phyloP scores from a whole-genome alignment of 768 basidiomycete genomes.

The Collybia nuda region DNA sequence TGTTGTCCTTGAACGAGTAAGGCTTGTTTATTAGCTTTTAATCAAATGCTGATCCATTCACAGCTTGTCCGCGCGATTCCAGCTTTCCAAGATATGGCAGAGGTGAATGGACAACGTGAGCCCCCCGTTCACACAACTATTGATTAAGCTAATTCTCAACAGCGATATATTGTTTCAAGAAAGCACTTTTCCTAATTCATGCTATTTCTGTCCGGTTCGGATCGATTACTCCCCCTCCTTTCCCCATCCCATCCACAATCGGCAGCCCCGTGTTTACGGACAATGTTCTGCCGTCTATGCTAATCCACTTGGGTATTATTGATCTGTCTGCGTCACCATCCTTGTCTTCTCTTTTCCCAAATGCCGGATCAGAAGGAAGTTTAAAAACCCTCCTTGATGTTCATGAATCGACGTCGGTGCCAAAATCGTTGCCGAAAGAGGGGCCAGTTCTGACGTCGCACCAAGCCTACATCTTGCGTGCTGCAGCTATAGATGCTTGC shows the following conservation, averaged over 20 bases:
- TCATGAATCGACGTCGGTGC: constrained; percentile 8
- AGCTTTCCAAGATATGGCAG: constrained; percentile 76
- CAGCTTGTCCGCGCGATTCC: constrained; percentile 79
- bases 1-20: constrained; percentile 61
- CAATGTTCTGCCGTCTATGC: constrained; percentile 82
- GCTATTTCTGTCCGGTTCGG: constrained; percentile 69
- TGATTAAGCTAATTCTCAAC: background rate
- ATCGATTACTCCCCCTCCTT: constrained; percentile 46
- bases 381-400: constrained; percentile 38
- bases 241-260: constrained; percentile 61
- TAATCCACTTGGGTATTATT: constrained; percentile 74
- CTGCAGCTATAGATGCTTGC: constrained; percentile 79
- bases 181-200: constrained; percentile 80
- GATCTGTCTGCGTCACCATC: constrained; percentile 53
- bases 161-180: constrained; percentile 92
- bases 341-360: constrained; percentile 49
- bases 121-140: constrained; percentile 1
- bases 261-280: constrained; percentile 72
- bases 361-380: constrained; percentile 34
- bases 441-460: constrained; percentile 54
- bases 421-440: constrained; percentile 26
- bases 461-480: constrained; percentile 74
- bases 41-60: constrained; percentile 11
- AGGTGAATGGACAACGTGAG: constrained; percentile 65
- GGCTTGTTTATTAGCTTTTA: constrained; percentile 11